Percentiles rank a stretch among this genome's conserved stretches.
Conservation (phyloP, 768 basidiomycete genomes). For the Chalciporus sphaerocephalus region DNA sequence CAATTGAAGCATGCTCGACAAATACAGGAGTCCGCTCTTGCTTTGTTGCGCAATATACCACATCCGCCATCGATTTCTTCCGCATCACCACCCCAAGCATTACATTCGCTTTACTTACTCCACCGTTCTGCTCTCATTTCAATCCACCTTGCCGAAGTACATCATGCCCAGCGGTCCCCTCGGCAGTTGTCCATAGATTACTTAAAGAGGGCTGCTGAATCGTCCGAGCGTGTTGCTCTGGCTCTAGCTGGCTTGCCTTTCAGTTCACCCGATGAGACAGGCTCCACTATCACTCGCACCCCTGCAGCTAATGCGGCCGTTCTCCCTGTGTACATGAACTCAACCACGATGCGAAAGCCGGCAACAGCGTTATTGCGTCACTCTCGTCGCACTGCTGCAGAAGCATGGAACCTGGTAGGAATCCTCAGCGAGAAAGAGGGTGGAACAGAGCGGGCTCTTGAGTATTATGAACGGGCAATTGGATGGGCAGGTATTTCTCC, state of each 20-base stretch:
- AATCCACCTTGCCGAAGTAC: conserved; percentile 70
- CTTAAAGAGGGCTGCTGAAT: conserved; percentile 58
- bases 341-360: conserved; percentile 48
- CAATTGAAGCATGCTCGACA: conserved; percentile 51
- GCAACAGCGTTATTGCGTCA: conserved; percentile 61
- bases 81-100: conserved; percentile 50
- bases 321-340: conserved; percentile 42
- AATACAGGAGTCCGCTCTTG: conserved; percentile 53
- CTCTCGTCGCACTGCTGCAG: conserved; percentile 64
- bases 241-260: conserved; percentile 45
- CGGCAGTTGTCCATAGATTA: conserved; percentile 47
- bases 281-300: conserved; percentile 32
- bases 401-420: conserved; percentile 73
- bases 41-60: conserved; percentile 51
- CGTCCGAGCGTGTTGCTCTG: conserved; percentile 60
- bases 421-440: conserved; percentile 49
- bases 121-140: conserved; percentile 73
- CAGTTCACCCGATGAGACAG: conserved; percentile 32
- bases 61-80: conserved; percentile 41
- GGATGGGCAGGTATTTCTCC: conserved; percentile 56
- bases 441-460: conserved; percentile 41
- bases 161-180: conserved; percentile 46
- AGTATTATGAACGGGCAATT: conserved; percentile 66
- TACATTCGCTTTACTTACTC: conserved; percentile 63
- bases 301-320: conserved; percentile 40